Base-by-base conservation (phyloP, 768 basidiomycete genomes). In the Cystobasidiopsis lactophilus region DNA sequence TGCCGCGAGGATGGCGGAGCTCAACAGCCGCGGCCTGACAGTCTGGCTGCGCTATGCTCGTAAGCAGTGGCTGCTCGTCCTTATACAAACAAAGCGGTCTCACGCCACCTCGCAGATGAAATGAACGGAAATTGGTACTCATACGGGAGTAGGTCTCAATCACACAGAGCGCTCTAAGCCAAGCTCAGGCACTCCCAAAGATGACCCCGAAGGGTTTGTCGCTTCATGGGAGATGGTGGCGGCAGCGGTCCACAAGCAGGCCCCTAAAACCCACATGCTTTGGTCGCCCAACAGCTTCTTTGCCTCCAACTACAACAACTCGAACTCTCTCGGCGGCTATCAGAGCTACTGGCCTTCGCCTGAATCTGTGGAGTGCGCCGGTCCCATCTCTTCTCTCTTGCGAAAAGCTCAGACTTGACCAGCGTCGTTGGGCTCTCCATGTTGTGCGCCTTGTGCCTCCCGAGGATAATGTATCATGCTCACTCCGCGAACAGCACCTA, bases 191-290 rank as follows among this genome's bases (percentile, higher is more conserved):
- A 29, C 47, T 2, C 49, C 29, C 31, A 46, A 46, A 5, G 45
- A 49, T 5, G 45, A 54, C 19, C 53, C 53, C 13, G 53, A 16
- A 18, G 53, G 45, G 37, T 54, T 54, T 37, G n/a, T 49, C 18
- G 46, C 39, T 9, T 54, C 53, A 2, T 54, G 53, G 53, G 39
- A 48, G 11, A 37, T 54, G 47, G 53, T 54, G 5, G 27, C 53
- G 21, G n/a, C 33, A 16, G 47, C 53, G 19, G 53, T 54, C 18
- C 53, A 39, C 21, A 45, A 46, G 9, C 23, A 24, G 11, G 47
- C 53, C 21, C 46, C 46, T 18, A 35, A 50, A 18, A 54, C 53
- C 18, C 9, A 54, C 31, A 54, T 54, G 53, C 35, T 54, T 2
- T 54, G 53, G 53, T 23, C 53, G 35, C 53, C 53, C 24, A 54